Evolutionary conservation across 805 yeast genomes (phyloP), one percentile per base, ranked within the genome.

Genomic region (Pichia kluyveri): DNA sequence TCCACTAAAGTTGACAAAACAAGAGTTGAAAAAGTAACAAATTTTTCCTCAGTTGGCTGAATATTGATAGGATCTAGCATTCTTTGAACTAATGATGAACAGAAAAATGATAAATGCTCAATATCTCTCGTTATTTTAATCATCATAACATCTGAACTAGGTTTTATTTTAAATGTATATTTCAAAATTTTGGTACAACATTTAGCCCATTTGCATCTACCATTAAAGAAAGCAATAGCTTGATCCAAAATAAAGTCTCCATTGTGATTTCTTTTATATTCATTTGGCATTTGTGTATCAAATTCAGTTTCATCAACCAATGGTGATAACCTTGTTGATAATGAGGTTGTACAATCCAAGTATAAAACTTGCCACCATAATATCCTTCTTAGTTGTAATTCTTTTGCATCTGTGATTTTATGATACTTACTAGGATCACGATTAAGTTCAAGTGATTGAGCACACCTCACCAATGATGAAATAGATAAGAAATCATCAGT

Each of bases 311-410:
- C 61, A 48, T 67, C 65, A 50, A 81, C 75, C 34, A 76, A 68
- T 1, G 84, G 85, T 0, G 79, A 72, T 32, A 76, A 60, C 57
- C 79, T 71, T 43, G 75, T 75, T 52, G 79, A 77, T 49, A 77
- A 72, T 38, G 82, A 72, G 9, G 80, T 75, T 50, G 76, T 67
- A 4, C 77, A 71, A 58, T 80, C 86, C 51, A 80, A 62, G 34
- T 78, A 77, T 51, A 77, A 77, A 8, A 80, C 75, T 28, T 77
- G 79, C 83, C 83, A 80, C 83, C 84, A 80, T 14, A 80, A 56
- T 43, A 77, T 56, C 54, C 85, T 66, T 58, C 80, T 66, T 43
- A 70, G 63, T 47, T 76, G 78, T 4, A 79, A 69, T 19, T 71
- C 68, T 46, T 69, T 71, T 58, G 69, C 63, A 50, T 77, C 74